These are phyloP conservation scores for Globisporangium perplexum DNA, from an alignment of 352 stramenopile species.

Conservation along the genomic window DNA sequence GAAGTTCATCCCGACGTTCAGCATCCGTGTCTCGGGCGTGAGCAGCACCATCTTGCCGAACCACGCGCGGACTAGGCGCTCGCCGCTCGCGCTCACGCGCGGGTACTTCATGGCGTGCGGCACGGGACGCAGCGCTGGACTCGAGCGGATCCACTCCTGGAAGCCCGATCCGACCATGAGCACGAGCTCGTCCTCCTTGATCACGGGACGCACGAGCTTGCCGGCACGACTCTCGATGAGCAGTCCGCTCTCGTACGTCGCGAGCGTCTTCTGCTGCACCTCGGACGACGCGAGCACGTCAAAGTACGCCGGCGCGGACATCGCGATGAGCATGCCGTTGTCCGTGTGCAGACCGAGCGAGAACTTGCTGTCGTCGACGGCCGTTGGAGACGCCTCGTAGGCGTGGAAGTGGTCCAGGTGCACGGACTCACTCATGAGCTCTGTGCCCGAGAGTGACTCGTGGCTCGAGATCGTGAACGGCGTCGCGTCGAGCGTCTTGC, in stretches of 20 bases:
- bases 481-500: slow-evolving; percentile 28
- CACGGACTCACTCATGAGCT: slow-evolving; percentile 38
- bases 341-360: slow-evolving; percentile 57
- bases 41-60: slow-evolving; percentile 64
- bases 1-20: slow-evolving; percentile 26
- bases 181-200: slow-evolving; percentile 49
- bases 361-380: slow-evolving; percentile 18
- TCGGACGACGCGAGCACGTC: slow-evolving; percentile 17
- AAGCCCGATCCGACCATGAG: slow-evolving; percentile 51
- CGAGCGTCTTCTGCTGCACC: slow-evolving; percentile 14
- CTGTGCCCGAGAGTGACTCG: slow-evolving; percentile 23
- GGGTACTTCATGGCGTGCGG: slow-evolving; percentile 63
- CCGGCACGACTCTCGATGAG: slow-evolving; percentile 27
- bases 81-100: slow-evolving; percentile 11
- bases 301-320: slow-evolving; percentile 42
- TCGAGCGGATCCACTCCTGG: slow-evolving; percentile 38
- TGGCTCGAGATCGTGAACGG: slow-evolving; percentile 28
- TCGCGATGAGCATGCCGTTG: slow-evolving; percentile 50
- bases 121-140: slow-evolving; percentile 36
- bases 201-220: slow-evolving; percentile 30
- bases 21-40: slow-evolving; percentile 34
- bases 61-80: slow-evolving; percentile 36
- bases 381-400: slow-evolving; percentile 29
- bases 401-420: slow-evolving; percentile 63
- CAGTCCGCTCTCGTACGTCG: slow-evolving; percentile 28